Percentiles rank a stretch among this genome's conserved stretches.
Evolutionary conservation across 2,329 filamentous ascomycete genomes (phyloP).

Genomic region (Septoria petroselini): DNA sequence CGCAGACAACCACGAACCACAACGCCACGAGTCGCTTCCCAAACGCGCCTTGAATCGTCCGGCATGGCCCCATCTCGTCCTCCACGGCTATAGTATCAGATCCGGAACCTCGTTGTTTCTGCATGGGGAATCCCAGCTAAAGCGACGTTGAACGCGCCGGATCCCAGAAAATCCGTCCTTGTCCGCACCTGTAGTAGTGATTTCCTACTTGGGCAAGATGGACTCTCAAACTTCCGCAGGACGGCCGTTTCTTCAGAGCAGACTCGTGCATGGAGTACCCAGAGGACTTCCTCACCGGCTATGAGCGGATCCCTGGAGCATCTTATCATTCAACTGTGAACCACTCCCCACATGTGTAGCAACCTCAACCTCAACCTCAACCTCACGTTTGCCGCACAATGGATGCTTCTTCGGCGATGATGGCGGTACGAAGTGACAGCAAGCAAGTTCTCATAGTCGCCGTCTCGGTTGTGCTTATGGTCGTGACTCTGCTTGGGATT

Average conservation of each 20-base stretch:
- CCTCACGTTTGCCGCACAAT: neutral
- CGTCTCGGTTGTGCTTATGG: constrained; percentile 17
- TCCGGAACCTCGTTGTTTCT: too few species aligned
- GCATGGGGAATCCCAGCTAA: neutral
- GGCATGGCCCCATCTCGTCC: neutral
- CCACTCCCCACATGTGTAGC: neutral
- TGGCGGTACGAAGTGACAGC: constrained; percentile 1
- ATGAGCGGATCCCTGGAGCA: neutral
- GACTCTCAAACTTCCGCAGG: neutral
- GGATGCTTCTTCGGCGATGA: neutral
- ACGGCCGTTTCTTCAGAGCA: neutral
- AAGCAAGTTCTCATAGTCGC: constrained; percentile 19
- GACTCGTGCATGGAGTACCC: neutral
- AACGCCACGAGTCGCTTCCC: constrained; percentile 1
- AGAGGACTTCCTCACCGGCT: neutral
- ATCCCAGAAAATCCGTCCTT: neutral
- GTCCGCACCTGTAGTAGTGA: neutral
- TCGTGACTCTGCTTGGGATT: constrained; percentile 12
- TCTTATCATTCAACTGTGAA: neutral
- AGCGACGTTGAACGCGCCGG: neutral
- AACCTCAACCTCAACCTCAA: neutral
- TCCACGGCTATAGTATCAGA: too few species aligned
- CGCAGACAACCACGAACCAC: too few species aligned
- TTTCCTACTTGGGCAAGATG: neutral
- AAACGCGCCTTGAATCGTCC: constrained; percentile 5